A percentile compares a stretch with the other conserved stretches of the same genome.
Conservation (phyloP, 2,329 filamentous ascomycete species). For the Diaporthe amygdali region DNA sequence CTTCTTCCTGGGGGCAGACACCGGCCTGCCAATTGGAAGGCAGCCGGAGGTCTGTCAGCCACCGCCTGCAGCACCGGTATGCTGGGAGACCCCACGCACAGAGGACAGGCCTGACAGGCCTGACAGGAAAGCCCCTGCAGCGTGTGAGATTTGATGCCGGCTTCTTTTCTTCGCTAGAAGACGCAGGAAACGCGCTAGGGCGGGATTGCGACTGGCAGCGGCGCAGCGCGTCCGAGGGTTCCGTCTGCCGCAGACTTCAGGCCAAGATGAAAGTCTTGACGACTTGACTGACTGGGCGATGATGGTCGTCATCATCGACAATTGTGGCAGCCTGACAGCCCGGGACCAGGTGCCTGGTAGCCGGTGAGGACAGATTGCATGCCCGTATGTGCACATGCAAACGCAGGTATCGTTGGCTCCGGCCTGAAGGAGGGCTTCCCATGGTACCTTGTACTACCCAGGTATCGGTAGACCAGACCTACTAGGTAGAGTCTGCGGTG, state of each 20-base stretch:
- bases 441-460: too few relatives aligned
- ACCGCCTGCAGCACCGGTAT: neutral
- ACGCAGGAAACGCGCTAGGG: slow-evolving; percentile 7
- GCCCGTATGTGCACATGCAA: neutral
- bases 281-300: neutral
- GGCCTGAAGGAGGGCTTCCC: neutral
- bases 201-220: neutral
- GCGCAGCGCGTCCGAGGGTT: slow-evolving; percentile 11
- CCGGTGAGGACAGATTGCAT: slow-evolving; percentile 7
- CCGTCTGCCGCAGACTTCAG: slow-evolving; percentile 14
- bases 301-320: neutral
- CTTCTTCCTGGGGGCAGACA: slow-evolving; percentile 25
- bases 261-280: neutral
- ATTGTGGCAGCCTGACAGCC: slow-evolving; percentile 3
- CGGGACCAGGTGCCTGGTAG: neutral
- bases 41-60: neutral
- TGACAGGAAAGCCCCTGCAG: neutral
- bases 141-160: slow-evolving; percentile 8
- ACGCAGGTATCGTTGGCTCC: neutral
- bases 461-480: too few relatives aligned
- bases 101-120: neutral
- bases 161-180: slow-evolving; percentile 23
- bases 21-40: slow-evolving; percentile 15
- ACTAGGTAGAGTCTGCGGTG: too few relatives aligned
- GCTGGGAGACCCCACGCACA: slow-evolving; percentile 10